Base-by-base conservation (phyloP, 2,329 filamentous ascomycete genomes). In the Apiospora phragmitis region DNA sequence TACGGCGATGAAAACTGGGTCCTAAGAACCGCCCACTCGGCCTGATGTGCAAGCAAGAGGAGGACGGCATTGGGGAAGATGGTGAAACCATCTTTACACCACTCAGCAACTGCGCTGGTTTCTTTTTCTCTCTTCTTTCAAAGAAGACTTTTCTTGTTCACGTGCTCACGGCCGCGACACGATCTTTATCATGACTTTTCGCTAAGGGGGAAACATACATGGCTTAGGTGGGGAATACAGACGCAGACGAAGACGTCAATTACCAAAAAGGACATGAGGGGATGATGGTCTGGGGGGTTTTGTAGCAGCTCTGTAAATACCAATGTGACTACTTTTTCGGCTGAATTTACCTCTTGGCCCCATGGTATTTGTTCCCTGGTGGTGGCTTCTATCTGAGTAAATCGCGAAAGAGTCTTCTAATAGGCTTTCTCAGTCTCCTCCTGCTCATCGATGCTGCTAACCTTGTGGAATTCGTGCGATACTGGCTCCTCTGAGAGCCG, bases 391-490 rank as follows among this genome's bases (percentile, higher is more conserved):
- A 62, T 59, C 16, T n/a, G 21, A 21, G 4, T 38, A 24, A 38
- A 6, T 4, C 29, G 18, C 32, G 18, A 62, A 18, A 8, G 8
- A 38, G 32, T 62, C 21, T 38, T 35, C 18, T 11, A 21, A 73
- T 65, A 78, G 18, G 49, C 59, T 74, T 80, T 80, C 69, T 80
- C 79, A 29, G 77, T 80, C 81, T 91, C 89, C 77, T 91, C 89
- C 79, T 89, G 86, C 79, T 89, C 88, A 74, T 89, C 85, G 71
- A 86, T 85, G 77, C 85, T 88, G 71, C 80, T 81, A 68, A 82
- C 80, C 75, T 77, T 85, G 65, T 80, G 78, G 75, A 88, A 82
- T 72, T 83, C 78, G 70, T 82, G 79, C 71, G 75, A 68, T 26
- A 74, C 73, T 16, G 72, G 73, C 26, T 47, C 42, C 14, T 55